These are phyloP conservation scores for Ormosia semicastrata DNA, from an alignment of 306 rosid species.

Conservation along the genomic window DNA sequence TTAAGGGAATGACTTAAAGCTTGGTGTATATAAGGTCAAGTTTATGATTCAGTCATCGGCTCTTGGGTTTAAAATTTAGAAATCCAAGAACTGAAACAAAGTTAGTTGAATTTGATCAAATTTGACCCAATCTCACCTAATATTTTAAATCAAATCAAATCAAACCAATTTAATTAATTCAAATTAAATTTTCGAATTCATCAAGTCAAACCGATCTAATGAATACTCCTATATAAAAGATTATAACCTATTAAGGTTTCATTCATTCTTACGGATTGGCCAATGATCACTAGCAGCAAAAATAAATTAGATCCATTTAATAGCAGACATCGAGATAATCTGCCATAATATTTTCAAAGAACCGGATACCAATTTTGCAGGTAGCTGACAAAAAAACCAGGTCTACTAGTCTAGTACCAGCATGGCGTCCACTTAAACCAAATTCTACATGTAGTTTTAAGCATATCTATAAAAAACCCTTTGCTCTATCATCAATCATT, in stretches of 20 bases:
- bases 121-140: too few relatives aligned
- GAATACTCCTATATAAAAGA: not conserved
- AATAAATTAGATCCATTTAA: not conserved
- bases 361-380: not conserved
- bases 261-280: not conserved
- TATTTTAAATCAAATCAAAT: too few relatives aligned
- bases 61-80: too few relatives aligned
- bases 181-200: too few relatives aligned
- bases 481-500: constrained; percentile 3
- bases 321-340: not conserved
- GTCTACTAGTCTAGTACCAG: not conserved
- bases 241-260: not conserved
- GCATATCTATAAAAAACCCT: constrained; percentile 8
- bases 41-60: too few relatives aligned
- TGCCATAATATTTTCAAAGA: not conserved
- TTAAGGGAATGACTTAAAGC: too few relatives aligned
- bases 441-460: constrained; percentile 30
- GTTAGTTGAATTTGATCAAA: too few relatives aligned
- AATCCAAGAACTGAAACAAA: too few relatives aligned
- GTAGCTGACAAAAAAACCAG: not conserved
- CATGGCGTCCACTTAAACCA: constrained; percentile 23
- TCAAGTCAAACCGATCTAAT: too few relatives aligned
- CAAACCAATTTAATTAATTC: too few relatives aligned
- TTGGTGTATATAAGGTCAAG: too few relatives aligned
- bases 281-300: constrained; percentile 15